Percentiles rank a stretch among this genome's conserved stretches.
Evolutionary conservation across 192 early-diverging fungal genomes (phyloP).

Genomic region (Funneliformis geosporum): DNA sequence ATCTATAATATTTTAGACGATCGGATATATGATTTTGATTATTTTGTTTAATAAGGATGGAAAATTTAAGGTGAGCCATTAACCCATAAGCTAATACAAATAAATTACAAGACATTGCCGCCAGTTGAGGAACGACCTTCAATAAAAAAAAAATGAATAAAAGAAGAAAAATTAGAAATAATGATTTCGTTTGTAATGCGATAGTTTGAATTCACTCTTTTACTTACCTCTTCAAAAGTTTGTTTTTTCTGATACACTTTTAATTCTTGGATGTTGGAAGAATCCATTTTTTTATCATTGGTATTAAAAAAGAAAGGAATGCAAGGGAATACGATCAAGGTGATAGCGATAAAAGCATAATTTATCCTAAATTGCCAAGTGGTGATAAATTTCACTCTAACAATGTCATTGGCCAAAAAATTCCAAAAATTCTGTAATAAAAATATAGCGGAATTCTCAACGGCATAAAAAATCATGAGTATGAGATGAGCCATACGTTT

Average conservation of each 20-base stretch:
- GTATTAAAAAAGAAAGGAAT: not conserved
- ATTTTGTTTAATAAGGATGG: not conserved
- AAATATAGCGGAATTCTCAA: not conserved
- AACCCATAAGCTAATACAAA: not conserved
- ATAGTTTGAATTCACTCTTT: no score
- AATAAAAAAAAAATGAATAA: not conserved
- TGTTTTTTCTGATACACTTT: not conserved
- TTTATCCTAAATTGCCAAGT: not conserved
- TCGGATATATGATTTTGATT: not conserved
- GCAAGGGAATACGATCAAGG: not conserved
- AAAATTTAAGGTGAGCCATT: not conserved
- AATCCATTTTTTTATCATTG: not conserved
- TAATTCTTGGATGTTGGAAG: not conserved
- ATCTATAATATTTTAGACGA: not conserved
- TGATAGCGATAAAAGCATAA: not conserved
- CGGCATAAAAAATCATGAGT: slow-evolving; percentile 1
- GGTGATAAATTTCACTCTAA: not conserved
- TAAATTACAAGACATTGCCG: not conserved
- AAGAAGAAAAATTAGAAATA: no score
- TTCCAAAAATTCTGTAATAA: slow-evolving; percentile 18
- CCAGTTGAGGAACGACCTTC: not conserved
- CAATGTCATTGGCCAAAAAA: not conserved
- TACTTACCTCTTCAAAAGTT: not conserved
- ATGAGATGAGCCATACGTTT: not conserved
- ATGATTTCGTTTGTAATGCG: no score